Conservation (phyloP, 2,329 filamentous ascomycete species). For the Aspergillus fumigatiaffinis region DNA sequence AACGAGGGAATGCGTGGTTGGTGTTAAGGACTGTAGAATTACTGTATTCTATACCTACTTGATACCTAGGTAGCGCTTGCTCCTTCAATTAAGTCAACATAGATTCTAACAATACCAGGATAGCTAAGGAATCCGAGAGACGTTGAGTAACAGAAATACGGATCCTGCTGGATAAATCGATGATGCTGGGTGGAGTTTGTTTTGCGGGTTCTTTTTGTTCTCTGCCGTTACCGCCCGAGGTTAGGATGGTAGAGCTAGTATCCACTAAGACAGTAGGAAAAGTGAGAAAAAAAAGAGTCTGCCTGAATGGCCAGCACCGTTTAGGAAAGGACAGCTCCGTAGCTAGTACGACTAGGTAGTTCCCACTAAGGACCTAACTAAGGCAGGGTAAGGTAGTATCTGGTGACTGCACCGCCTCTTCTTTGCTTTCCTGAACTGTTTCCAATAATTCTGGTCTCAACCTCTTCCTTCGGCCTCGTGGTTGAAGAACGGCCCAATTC, state of each 20-base stretch:
- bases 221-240: not conserved
- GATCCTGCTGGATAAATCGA: not conserved
- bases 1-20: constrained; percentile 4
- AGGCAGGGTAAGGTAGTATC: not conserved
- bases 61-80: not conserved
- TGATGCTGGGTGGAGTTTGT: not conserved
- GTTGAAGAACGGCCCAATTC: not conserved
- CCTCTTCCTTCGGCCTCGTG: not conserved
- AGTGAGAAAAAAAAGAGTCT: not conserved
- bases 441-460: not conserved
- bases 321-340: not conserved
- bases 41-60: not conserved
- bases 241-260: not conserved
- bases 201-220: not conserved
- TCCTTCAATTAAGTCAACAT: not conserved
- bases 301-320: not conserved
- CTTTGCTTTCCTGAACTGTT: not conserved
- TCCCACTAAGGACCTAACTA: not conserved
- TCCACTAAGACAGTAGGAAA: not conserved
- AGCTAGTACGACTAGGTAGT: too few relatives aligned
- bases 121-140: not conserved
- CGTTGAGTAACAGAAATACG: not conserved
- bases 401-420: not conserved
- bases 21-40: not conserved
- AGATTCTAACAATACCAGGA: not conserved